Percentiles rank a stretch among this genome's conserved stretches.
These are phyloP conservation scores for Dactylellina leptospora DNA, from an alignment of 2,329 filamentous ascomycete genomes.

Conservation along the genomic window DNA sequence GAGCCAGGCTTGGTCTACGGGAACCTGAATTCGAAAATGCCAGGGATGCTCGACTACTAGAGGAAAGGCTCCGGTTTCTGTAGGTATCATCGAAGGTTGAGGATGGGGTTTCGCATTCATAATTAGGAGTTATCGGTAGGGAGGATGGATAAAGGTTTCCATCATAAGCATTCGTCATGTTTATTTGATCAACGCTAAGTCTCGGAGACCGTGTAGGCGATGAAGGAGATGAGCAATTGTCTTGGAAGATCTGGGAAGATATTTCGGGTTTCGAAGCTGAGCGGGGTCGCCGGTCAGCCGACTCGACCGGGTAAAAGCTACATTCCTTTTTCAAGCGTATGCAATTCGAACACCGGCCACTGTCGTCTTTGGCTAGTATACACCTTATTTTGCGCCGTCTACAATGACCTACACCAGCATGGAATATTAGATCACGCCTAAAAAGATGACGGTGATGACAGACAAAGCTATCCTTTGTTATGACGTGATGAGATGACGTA, in stretches of 20 bases:
- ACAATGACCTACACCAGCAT: constrained; percentile 75
- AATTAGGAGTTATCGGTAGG: constrained; percentile 56
- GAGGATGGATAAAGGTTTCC: constrained; percentile 55
- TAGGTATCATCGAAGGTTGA: constrained; percentile 55
- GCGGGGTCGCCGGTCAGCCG: constrained; percentile 56
- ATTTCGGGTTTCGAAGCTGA: constrained; percentile 57
- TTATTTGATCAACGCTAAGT: constrained; percentile 51
- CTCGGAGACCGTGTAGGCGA: constrained; percentile 56
- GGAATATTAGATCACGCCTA: constrained; percentile 46
- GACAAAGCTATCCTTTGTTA: constrained; percentile 18
- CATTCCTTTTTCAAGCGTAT: constrained; percentile 94
- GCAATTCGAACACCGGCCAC: constrained; percentile 85
- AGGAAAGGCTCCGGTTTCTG: constrained; percentile 53
- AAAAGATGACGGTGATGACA: background rate
- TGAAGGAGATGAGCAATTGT: constrained; percentile 55
- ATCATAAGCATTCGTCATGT: constrained; percentile 50
- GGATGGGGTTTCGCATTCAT: constrained; percentile 54
- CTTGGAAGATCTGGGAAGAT: constrained; percentile 54
- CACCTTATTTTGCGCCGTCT: constrained; percentile 93
- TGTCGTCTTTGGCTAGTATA: constrained; percentile 76
- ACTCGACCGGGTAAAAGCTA: constrained; percentile 86
- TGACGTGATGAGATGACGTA: constrained; percentile 67
- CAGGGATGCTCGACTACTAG: constrained; percentile 52
- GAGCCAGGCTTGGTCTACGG: constrained; percentile 55
- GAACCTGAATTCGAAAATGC: constrained; percentile 56